These are phyloP conservation scores for Hymenoscyphus fraxineus DNA, from an alignment of 2,329 filamentous ascomycete species.

Conservation along the genomic window DNA sequence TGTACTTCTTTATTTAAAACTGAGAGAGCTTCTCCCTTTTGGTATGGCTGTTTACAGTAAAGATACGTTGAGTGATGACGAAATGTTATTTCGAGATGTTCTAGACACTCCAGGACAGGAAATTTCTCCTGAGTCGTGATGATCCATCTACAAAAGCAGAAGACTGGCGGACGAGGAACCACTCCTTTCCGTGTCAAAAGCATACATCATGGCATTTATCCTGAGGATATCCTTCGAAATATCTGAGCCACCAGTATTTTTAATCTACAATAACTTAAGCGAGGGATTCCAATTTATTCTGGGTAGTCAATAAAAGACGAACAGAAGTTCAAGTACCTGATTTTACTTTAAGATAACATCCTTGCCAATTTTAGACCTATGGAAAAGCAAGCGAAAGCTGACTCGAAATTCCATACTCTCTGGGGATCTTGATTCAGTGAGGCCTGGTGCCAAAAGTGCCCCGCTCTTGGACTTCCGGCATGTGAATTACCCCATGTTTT, in stretches of 20 bases:
- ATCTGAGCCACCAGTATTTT: constrained; percentile 5
- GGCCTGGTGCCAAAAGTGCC: not conserved
- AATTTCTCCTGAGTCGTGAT: not conserved
- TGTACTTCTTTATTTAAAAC: constrained; percentile 32
- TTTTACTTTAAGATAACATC: not conserved
- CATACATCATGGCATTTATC: constrained; percentile 35
- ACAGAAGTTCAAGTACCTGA: not conserved
- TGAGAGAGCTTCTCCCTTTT: constrained; percentile 33
- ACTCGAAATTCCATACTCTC: not conserved
- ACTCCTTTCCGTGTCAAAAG: constrained; percentile 29
- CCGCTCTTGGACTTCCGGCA: not conserved
- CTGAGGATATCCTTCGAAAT: constrained; percentile 36
- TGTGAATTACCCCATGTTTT: not conserved
- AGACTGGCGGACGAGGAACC: not conserved
- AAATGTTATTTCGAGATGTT: constrained; percentile 32
- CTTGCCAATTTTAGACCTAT: not conserved
- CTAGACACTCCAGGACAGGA: constrained; percentile 15
- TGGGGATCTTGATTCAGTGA: not conserved
- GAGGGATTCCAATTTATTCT: constrained; percentile 20
- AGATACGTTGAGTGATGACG: constrained; percentile 38
- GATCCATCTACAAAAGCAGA: not conserved
- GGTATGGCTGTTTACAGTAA: constrained; percentile 34
- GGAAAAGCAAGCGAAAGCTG: not conserved
- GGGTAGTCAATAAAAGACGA: not conserved
- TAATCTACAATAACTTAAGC: constrained; percentile 14